Evolutionary conservation across 208 protist species (phyloP).

Genomic region (Acanthamoeba royreba): DNA sequence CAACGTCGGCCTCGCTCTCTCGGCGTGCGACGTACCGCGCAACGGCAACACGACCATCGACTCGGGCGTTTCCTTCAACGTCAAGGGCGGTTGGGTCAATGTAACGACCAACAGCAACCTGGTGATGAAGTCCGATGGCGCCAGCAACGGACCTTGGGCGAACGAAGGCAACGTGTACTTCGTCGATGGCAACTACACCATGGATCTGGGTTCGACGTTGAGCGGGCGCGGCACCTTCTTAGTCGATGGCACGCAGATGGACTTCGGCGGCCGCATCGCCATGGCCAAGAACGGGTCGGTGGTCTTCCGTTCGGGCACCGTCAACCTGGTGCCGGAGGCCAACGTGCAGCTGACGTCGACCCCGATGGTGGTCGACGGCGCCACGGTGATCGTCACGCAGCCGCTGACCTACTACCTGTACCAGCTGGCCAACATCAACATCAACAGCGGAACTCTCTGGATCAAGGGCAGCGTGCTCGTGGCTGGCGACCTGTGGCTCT

Average conservation of each 20-base stretch:
- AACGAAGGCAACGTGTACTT: not conserved
- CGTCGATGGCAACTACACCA: not conserved
- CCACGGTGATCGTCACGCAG: constrained; percentile 2
- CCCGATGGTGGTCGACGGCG: constrained; percentile 5
- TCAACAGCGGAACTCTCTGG: constrained; percentile 12
- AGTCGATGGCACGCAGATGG: not conserved
- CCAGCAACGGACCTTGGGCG: not conserved
- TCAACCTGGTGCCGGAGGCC: not conserved
- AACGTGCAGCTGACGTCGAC: not conserved
- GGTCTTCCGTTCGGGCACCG: not conserved
- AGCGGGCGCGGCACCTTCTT: not conserved
- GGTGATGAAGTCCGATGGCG: not conserved
- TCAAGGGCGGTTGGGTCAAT: constrained; percentile 24
- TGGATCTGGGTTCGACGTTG: not conserved
- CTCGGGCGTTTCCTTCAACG: not conserved
- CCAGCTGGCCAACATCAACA: constrained; percentile 19
- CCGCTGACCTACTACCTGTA: constrained; percentile 48
- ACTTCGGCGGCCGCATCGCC: not conserved
- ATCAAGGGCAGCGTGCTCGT: constrained; percentile 42
- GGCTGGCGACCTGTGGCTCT: constrained; percentile 14
- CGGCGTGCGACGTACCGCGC: not conserved
- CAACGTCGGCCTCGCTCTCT: constrained; percentile 9
- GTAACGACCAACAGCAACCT: not conserved
- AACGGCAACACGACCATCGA: not conserved
- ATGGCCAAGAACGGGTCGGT: constrained; percentile 37